Evolutionary conservation across 495 filamentous ascomycete species (phyloP), one percentile per base, ranked within the genome.

Genomic region (Trichoderma parareesei): DNA sequence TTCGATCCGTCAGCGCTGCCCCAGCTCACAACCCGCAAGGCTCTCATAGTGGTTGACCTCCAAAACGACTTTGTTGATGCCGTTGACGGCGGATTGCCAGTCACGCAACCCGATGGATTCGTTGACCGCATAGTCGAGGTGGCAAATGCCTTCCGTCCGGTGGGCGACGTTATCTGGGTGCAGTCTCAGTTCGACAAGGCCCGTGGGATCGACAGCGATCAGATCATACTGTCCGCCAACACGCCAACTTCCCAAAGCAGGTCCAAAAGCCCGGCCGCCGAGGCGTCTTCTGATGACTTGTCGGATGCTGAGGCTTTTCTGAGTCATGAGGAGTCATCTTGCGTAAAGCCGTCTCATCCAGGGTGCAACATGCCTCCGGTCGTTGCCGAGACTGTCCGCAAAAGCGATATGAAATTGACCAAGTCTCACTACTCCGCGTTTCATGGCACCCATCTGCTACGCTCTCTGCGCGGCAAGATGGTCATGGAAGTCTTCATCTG

Each of bases 371-470:
- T 60, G 79, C 85, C 10, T 79, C 85, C 16, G 3, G 73, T 77
- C 0, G 74, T 93, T 9, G 73, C 84, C 35, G 74, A 80, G 18
- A 78, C 83, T 11, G 78, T 90, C 14, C 79, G 85, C 2, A 73
- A 78, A 2, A 78, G 77, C 16, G 94, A 98, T 71, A 80, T 85
- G 5, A 73, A 90, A 20, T 76, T 95, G 61, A 86, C 83, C 48
- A 98, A 97, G 73, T 84, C 87, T 13, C 85, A 89, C 69, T 98
- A 98, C 74, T 97, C 94, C 8, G 93, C 94, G 18, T 89, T 98
- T 70, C 66, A 85, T 67, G 85, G 85, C 16, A 88, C 88, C 0
- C 80, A 81, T 38, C 80, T 96, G 16, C 81, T 97, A 33, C 77
- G 87, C 46, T 81, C 83, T 8, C 78, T 96, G 59, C 87, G 92